A percentile compares a stretch with the other conserved stretches of the same genome.
Conservation (phyloP, 83 land plant species). For the Picea abies region DNA sequence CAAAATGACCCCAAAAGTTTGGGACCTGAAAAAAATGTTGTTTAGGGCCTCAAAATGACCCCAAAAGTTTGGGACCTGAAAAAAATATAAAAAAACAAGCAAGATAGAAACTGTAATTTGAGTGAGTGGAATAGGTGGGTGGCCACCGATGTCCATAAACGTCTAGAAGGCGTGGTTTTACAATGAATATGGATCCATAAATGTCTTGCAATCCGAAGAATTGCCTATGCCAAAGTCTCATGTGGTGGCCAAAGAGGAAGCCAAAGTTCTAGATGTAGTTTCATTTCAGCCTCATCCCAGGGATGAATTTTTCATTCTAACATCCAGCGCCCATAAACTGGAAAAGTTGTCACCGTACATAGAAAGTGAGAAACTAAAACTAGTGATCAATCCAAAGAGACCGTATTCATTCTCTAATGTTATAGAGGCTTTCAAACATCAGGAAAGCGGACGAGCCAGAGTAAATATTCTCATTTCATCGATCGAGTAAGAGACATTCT, state of each 20-base stretch:
- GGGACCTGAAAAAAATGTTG: too few species aligned
- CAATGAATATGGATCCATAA: too few species aligned
- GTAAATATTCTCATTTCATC: slow-evolving; percentile 47
- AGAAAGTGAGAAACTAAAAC: slow-evolving; percentile 36
- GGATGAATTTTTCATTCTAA: slow-evolving; percentile 19
- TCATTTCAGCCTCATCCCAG: not conserved
- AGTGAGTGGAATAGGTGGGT: too few species aligned
- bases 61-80: too few species aligned
- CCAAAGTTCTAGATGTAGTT: slow-evolving; percentile 28
- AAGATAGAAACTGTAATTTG: too few species aligned
- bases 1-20: too few species aligned
- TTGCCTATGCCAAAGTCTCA: too few species aligned
- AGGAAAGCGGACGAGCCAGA: slow-evolving; percentile 53
- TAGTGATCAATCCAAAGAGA: slow-evolving; percentile 47
- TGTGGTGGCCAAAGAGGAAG: slow-evolving; percentile 38
- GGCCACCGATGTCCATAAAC: too few species aligned
- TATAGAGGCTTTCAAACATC: slow-evolving; percentile 41
- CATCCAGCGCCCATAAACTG: slow-evolving; percentile 22
- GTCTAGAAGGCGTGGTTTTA: too few species aligned
- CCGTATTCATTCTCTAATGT: slow-evolving; percentile 30
- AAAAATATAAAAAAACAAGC: too few species aligned
- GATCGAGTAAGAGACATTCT: not conserved
- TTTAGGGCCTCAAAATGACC: too few species aligned
- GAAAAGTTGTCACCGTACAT: slow-evolving; percentile 40
- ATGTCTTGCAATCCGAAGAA: too few species aligned